A percentile compares a stretch with the other conserved stretches of the same genome.
Evolutionary conservation across 2,329 filamentous ascomycete species (phyloP).

Genomic region (Emmonsia crescens): DNA sequence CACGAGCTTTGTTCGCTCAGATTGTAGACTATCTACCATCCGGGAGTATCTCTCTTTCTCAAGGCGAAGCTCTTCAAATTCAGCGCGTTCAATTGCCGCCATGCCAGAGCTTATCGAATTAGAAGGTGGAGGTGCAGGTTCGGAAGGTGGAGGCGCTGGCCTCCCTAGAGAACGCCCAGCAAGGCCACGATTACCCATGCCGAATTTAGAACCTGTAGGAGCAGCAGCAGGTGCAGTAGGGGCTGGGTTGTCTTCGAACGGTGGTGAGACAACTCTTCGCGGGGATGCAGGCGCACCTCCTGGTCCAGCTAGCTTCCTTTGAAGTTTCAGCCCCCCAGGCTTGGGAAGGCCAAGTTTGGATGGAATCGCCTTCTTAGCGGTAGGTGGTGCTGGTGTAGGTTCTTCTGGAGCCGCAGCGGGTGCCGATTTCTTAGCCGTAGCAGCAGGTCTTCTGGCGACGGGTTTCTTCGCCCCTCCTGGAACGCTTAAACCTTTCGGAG

Average conservation of each 20-base stretch:
- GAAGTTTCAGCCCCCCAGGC: constrained; percentile 32
- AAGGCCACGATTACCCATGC: constrained; percentile 63
- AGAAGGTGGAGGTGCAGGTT: constrained; percentile 37
- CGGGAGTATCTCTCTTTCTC: constrained; percentile 69
- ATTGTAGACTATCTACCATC: constrained; percentile 67
- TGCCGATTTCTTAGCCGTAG: constrained; percentile 42
- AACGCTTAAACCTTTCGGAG: constrained; percentile 48
- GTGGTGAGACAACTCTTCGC: constrained; percentile 35
- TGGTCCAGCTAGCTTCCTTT: constrained; percentile 35
- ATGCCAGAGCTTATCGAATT: constrained; percentile 52
- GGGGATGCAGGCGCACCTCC: constrained; percentile 29
- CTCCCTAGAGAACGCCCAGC: constrained; percentile 78
- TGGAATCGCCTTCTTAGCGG: constrained; percentile 28
- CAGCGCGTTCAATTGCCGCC: constrained; percentile 72
- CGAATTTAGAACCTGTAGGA: constrained; percentile 48
- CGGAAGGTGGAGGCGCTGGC: constrained; percentile 40
- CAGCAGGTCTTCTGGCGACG: constrained; percentile 42
- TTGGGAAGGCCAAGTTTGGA: constrained; percentile 38
- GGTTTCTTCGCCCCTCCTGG: constrained; percentile 33
- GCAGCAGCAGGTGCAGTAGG: constrained; percentile 28
- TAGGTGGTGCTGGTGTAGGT: constrained; percentile 38
- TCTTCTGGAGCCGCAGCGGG: constrained; percentile 40
- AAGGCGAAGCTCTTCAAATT: constrained; percentile 75
- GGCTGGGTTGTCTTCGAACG: constrained; percentile 34
- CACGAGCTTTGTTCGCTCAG: constrained; percentile 68